Conservation (phyloP, 768 basidiomycete genomes). For the Brasilioporus rufonigricans region DNA sequence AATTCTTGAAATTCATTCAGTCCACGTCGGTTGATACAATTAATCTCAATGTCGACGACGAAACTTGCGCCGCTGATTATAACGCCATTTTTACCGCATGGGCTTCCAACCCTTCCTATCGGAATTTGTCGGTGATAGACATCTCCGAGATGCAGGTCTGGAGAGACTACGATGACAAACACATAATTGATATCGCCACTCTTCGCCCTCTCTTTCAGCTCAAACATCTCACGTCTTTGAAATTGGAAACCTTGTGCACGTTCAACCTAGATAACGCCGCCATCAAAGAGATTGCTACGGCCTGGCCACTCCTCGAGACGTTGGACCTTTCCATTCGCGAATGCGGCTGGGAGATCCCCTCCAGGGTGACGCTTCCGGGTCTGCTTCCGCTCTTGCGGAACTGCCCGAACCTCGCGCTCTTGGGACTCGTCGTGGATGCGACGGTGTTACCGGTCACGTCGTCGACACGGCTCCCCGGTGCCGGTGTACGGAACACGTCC, state of each 20-base stretch:
- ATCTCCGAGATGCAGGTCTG: conserved; percentile 32
- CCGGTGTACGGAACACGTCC: conserved; percentile 22
- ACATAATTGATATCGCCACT: conserved; percentile 24
- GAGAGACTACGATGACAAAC: conserved; percentile 30
- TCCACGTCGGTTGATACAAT: conserved; percentile 30
- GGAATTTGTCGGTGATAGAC: conserved; percentile 25
- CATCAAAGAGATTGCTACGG: conserved; percentile 24
- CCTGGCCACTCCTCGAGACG: conserved; percentile 29
- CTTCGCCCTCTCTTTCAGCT: conserved; percentile 28
- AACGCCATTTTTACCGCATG: conserved; percentile 21
- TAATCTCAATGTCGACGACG: conserved; percentile 32
- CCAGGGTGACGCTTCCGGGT: conserved; percentile 26
- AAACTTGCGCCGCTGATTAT: conserved; percentile 27
- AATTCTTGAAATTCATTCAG: conserved; percentile 26
- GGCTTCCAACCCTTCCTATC: conserved; percentile 23
- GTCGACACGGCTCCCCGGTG: conserved; percentile 12
- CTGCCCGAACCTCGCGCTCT: conserved; percentile 25
- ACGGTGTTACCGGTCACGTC: conserved; percentile 13
- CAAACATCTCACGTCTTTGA: conserved; percentile 19
- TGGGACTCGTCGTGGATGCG: conserved; percentile 30
- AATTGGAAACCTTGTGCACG: conserved; percentile 30
- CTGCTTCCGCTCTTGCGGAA: conserved; percentile 19
- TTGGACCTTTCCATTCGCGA: conserved; percentile 29
- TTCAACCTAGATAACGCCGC: conserved; percentile 24
- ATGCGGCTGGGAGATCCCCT: conserved; percentile 31